Evolutionary conservation across 2,329 filamentous ascomycete species (phyloP), one percentile per base, ranked within the genome.

Genomic region (Fusarium coicis): DNA sequence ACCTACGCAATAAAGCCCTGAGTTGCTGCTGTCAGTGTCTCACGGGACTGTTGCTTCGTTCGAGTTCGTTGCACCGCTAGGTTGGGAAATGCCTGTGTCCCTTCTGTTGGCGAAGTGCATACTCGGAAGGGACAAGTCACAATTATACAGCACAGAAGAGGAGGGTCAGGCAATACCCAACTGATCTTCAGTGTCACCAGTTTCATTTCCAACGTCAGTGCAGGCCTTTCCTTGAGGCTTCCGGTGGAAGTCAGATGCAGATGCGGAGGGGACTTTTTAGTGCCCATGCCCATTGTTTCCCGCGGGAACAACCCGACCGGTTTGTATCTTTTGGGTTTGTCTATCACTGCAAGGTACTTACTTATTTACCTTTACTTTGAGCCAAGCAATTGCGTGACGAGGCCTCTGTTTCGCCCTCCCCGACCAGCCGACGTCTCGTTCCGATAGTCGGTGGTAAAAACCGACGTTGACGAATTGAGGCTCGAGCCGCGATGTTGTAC

Each of bases 51-150:
- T 34, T 28, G n/a, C 34, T 32, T 34, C 23, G 34, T 37, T 37
- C 36, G 19, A 36, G 36, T 36, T 36, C 36, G 36, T 28, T 28
- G 46, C 46, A 52, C 34, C 30, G 46, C 23, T 40, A 54, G 44
- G 43, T 49, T 57, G 54, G 54, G 23, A 34, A 43, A 40, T 36
- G 28, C 26, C 65, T 49, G 32, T 44, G 32, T 28, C 32, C 23
- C 18, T 28, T 53, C 16, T 47, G 37, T 42, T 63, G 40, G 36
- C 56, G 42, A 68, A 26, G 37, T 68, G 64, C 64, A 68, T 68
- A 68, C 64, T 63, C 36, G 42, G 49, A 63, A 63, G 10, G 40
- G 46, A 11, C 39, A 69, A 69, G 58, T 26, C 65, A 16, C 57
- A 42, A 69, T 34, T 53, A 19, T 69, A 40, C 43, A 30, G 30